These are phyloP conservation scores for Arthrobotrys musiformis DNA, from an alignment of 2,329 filamentous ascomycete genomes.

Conservation along the genomic window DNA sequence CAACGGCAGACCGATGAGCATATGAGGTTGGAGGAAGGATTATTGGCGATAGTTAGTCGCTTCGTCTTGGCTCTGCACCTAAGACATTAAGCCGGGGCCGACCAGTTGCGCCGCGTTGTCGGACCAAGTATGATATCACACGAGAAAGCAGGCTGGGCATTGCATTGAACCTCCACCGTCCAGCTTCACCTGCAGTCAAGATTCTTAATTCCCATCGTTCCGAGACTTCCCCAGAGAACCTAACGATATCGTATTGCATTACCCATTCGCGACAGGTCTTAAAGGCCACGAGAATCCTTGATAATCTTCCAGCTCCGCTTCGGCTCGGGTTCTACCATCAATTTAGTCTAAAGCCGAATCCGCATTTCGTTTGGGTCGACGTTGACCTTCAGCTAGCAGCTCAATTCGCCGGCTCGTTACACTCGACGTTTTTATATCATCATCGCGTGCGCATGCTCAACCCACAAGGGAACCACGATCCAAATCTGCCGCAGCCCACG, in stretches of 20 bases:
- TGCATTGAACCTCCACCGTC: constrained; percentile 23
- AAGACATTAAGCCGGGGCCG: constrained; percentile 7
- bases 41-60: constrained; percentile 11
- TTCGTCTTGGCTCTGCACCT: constrained; percentile 28
- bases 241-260: not conserved
- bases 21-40: constrained; percentile 14
- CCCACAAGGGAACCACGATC: constrained; percentile 4
- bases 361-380: not conserved
- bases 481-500: not conserved
- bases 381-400: too few species aligned
- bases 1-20: not conserved
- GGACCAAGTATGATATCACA: constrained; percentile 42
- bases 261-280: not conserved
- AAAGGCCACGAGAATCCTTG: not conserved
- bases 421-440: not conserved
- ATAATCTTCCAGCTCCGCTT: not conserved
- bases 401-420: not conserved
- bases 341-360: not conserved
- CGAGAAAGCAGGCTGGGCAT: not conserved
- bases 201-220: too few species aligned
- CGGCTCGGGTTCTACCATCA: not conserved
- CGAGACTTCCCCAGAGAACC: not conserved
- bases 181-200: not conserved
- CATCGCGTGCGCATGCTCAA: not conserved
- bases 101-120: constrained; percentile 24